Evolutionary conservation across 257 asterid species (phyloP).

Genomic region (Solanum piurae): DNA sequence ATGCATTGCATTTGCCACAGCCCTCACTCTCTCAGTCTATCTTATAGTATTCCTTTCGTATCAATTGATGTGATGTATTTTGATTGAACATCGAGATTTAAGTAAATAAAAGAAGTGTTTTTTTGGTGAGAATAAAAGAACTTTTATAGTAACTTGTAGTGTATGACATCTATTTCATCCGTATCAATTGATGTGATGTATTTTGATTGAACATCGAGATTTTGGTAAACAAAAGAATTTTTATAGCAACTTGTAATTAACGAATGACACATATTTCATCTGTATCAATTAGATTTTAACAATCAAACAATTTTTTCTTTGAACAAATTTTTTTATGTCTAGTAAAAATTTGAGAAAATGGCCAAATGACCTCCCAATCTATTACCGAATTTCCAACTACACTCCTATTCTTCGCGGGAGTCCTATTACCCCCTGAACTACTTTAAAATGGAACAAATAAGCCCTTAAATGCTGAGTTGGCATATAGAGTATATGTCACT

Average conservation of each 20-base stretch:
- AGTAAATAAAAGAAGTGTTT: background rate
- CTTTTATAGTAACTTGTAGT: background rate
- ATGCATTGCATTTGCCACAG: constrained; percentile 3
- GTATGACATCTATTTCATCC: fast-evolving
- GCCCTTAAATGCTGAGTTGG: no score
- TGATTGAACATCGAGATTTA: background rate
- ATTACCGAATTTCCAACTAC: no score
- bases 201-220: no score
- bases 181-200: background rate
- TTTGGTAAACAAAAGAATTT: background rate
- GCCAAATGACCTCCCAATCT: no score
- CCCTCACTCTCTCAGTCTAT: background rate
- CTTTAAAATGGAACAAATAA: no score
- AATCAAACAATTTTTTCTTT: no score
- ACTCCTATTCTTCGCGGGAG: no score
- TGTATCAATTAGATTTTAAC: background rate
- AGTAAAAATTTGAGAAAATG: no score
- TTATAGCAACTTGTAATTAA: background rate
- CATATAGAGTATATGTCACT: no score
- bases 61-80: background rate
- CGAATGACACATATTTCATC: background rate
- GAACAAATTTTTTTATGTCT: background rate
- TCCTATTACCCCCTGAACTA: no score
- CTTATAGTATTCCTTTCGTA: background rate
- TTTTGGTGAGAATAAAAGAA: background rate